A percentile compares a stretch with the other conserved stretches of the same genome.
Conservation (phyloP, 108 stramenopile species). For the Bacterosira constricta region DNA sequence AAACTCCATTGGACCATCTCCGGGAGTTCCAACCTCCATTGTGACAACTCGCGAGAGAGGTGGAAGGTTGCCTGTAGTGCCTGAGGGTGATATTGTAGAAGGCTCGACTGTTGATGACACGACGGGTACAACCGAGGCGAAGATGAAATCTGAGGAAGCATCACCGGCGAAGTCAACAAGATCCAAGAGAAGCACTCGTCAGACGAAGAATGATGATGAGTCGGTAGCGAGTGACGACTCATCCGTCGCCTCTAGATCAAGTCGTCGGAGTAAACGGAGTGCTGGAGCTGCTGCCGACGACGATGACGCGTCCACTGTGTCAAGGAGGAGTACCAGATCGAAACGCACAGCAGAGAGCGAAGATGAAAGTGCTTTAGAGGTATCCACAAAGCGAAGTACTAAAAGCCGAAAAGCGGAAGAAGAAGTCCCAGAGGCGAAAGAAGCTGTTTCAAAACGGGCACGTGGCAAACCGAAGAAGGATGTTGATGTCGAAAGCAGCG, state of each 20-base stretch:
- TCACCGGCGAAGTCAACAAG: not conserved
- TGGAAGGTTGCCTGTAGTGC: constrained; percentile 17
- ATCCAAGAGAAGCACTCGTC: not conserved
- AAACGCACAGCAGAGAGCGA: not conserved
- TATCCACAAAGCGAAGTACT: not conserved
- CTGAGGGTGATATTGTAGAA: constrained; percentile 26
- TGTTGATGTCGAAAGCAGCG: not conserved
- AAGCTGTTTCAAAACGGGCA: not conserved
- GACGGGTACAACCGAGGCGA: not conserved
- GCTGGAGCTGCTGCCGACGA: not conserved
- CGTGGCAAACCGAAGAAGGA: not conserved
- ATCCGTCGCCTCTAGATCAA: constrained; percentile 9
- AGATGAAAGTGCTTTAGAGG: no score
- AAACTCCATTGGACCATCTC: constrained; percentile 6
- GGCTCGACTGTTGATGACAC: constrained; percentile 1
- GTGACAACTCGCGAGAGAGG: not conserved
- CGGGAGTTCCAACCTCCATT: constrained; percentile 24
- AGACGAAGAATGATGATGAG: not conserved
- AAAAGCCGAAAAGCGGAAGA: not conserved
- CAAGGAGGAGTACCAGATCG: not conserved
- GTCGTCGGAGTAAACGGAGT: not conserved
- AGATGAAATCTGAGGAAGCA: not conserved
- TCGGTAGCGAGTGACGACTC: not conserved
- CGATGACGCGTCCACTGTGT: not conserved
- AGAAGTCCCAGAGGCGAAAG: not conserved